These are phyloP conservation scores for Erigeron philadelphicus DNA, from an alignment of 140 eudicot genomes.

Conservation along the genomic window DNA sequence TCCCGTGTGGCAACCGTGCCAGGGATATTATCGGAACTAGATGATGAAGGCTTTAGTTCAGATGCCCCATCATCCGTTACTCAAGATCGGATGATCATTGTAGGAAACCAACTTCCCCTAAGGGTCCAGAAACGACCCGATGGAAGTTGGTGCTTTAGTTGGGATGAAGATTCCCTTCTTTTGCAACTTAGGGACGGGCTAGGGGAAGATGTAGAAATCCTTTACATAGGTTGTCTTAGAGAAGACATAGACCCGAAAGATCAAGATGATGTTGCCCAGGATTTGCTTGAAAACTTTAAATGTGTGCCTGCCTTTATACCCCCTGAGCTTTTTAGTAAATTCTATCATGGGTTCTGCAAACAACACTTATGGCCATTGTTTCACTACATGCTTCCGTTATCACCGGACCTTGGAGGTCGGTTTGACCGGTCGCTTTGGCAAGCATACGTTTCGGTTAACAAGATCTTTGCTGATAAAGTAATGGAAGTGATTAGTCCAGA, in stretches of 20 bases:
- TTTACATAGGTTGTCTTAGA: slow-evolving; percentile 70
- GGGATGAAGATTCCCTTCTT: slow-evolving; percentile 97
- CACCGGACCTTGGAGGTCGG: slow-evolving; percentile 91
- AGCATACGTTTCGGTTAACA: slow-evolving; percentile 85
- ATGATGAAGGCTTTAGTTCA: slow-evolving; percentile 75
- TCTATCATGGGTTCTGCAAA: slow-evolving; percentile 85
- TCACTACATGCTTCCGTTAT: slow-evolving; percentile 92
- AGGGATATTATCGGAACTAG: slow-evolving; percentile 72
- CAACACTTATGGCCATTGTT: slow-evolving; percentile 88
- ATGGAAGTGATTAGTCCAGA: slow-evolving; percentile 94
- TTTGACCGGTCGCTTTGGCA: slow-evolving; percentile 89
- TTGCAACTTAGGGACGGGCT: slow-evolving; percentile 79
- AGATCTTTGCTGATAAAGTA: slow-evolving; percentile 87
- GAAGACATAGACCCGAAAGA: slow-evolving; percentile 71
- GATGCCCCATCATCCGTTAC: slow-evolving; percentile 83
- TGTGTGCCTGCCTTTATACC: slow-evolving; percentile 93
- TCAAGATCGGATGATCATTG: slow-evolving; percentile 83
- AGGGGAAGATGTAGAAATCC: slow-evolving; percentile 72
- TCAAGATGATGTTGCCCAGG: slow-evolving; percentile 85
- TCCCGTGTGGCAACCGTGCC: slow-evolving; percentile 80
- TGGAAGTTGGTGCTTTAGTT: slow-evolving; percentile 73
- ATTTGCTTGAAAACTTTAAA: slow-evolving; percentile 74
- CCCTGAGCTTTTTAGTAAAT: slow-evolving; percentile 67
- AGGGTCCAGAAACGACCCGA: slow-evolving; percentile 47
- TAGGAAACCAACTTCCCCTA: slow-evolving; percentile 86